These are phyloP conservation scores for Athelia sp. DNA, from an alignment of 1,284 basidiomycete species.

Conservation along the genomic window DNA sequence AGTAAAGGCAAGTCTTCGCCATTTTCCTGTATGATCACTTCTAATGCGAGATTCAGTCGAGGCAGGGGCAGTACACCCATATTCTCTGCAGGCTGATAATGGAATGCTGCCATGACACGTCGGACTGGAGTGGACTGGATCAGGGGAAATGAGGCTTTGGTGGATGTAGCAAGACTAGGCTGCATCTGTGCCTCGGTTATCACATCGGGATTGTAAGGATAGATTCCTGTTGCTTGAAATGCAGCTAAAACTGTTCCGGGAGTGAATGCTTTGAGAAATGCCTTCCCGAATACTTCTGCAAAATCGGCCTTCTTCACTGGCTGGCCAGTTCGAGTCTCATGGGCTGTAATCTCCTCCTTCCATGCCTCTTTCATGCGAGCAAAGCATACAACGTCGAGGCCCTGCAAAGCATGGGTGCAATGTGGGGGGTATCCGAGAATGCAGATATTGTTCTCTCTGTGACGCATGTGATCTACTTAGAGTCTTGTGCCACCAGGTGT, in stretches of 20 bases:
- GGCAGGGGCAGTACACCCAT: too few relatives aligned
- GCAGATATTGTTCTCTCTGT: background rate
- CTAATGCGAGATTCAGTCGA: slow-evolving; percentile 7
- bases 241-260: background rate
- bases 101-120: slow-evolving; percentile 15
- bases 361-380: slow-evolving; percentile 1
- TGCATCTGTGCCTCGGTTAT: background rate
- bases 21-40: slow-evolving; percentile 5
- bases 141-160: background rate
- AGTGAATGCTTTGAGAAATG: slow-evolving; percentile 1
- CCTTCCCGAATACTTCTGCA: background rate
- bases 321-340: slow-evolving; percentile 9
- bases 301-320: slow-evolving; percentile 1
- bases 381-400: background rate
- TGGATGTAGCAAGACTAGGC: background rate
- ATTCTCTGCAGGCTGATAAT: slow-evolving; percentile 6
- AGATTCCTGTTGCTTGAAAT: background rate
- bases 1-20: slow-evolving; percentile 3
- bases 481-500: too few relatives aligned
- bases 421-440: slow-evolving; percentile 1
- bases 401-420: background rate
- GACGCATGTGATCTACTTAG: too few relatives aligned
- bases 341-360: slow-evolving; percentile 8
- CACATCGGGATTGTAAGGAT: background rate
- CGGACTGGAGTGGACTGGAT: slow-evolving; percentile 7